These are phyloP conservation scores for Gracilariopsis chorda DNA, from an alignment of 23 red algal genomes.

Conservation along the genomic window DNA sequence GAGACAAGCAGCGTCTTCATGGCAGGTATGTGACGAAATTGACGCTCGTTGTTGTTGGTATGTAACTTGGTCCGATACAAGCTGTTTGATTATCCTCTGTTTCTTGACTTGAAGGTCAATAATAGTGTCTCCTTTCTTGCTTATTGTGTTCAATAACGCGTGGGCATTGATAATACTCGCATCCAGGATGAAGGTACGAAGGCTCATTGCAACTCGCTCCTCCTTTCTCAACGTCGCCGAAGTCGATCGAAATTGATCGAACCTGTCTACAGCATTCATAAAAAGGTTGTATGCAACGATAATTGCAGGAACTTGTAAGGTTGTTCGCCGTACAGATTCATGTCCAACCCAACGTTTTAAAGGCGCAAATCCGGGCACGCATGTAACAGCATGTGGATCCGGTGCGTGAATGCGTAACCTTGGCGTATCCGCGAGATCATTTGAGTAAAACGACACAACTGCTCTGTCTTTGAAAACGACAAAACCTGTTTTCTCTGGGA, in stretches of 20 bases:
- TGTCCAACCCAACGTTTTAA: not conserved
- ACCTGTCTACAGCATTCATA: not conserved
- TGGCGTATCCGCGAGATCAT: not conserved
- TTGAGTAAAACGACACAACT: not conserved
- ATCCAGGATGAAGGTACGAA: not conserved
- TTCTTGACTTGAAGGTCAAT: not conserved
- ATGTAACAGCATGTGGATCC: not conserved
- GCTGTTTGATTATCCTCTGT: not conserved
- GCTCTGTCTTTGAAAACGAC: slow-evolving; percentile 10
- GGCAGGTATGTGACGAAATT: not conserved
- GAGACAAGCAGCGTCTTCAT: not conserved
- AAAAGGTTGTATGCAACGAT: not conserved
- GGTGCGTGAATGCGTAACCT: no score
- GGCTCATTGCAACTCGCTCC: not conserved
- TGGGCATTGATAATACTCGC: not conserved
- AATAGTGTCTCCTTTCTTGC: not conserved
- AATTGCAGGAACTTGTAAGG: not conserved
- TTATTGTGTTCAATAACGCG: not conserved
- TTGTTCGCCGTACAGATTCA: not conserved
- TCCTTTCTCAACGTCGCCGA: not conserved
- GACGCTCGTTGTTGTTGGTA: not conserved
- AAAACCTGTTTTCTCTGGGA: not conserved
- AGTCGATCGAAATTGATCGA: not conserved
- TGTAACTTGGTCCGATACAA: not conserved
- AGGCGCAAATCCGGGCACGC: not conserved